Evolutionary conservation across 352 stramenopile species (phyloP).

Genomic region (Phytophthora ramorum): DNA sequence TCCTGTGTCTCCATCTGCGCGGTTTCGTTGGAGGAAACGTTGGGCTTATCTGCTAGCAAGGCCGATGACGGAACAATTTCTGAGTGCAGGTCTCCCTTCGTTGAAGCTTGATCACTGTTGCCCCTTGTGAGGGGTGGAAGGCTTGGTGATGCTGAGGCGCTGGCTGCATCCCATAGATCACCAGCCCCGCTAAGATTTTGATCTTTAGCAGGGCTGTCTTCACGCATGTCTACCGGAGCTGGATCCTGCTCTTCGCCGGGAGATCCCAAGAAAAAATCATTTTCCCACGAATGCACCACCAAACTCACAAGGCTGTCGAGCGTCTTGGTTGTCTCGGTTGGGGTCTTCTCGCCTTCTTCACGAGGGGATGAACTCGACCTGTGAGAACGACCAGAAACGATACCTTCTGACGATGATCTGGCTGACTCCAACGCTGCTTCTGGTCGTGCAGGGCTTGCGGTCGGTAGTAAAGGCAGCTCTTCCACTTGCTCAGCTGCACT

Average conservation of each 20-base stretch:
- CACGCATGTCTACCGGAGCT: neutral
- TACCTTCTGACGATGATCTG: neutral
- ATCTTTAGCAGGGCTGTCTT: neutral
- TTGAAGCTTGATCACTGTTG: constrained; percentile 4
- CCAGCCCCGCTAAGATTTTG: neutral
- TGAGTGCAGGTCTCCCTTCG: neutral
- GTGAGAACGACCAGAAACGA: neutral
- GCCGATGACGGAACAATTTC: neutral
- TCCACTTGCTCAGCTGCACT: constrained; percentile 2
- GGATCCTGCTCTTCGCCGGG: neutral
- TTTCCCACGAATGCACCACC: constrained; percentile 59
- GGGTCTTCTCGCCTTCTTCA: neutral
- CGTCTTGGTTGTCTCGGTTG: constrained; percentile 25
- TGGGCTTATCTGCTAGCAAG: neutral
- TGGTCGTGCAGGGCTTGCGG: constrained; percentile 11
- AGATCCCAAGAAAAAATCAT: constrained; percentile 30
- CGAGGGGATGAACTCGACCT: constrained; percentile 1
- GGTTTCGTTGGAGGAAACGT: neutral
- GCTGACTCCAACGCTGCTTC: neutral
- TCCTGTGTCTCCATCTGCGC: neutral
- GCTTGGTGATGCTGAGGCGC: neutral
- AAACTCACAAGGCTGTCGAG: constrained; percentile 56
- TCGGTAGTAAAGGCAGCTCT: constrained; percentile 10
- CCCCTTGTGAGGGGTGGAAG: neutral
- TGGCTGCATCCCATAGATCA: neutral